Base-by-base conservation (phyloP, 768 basidiomycete species). In the Hortiboletus flavorubellus region DNA sequence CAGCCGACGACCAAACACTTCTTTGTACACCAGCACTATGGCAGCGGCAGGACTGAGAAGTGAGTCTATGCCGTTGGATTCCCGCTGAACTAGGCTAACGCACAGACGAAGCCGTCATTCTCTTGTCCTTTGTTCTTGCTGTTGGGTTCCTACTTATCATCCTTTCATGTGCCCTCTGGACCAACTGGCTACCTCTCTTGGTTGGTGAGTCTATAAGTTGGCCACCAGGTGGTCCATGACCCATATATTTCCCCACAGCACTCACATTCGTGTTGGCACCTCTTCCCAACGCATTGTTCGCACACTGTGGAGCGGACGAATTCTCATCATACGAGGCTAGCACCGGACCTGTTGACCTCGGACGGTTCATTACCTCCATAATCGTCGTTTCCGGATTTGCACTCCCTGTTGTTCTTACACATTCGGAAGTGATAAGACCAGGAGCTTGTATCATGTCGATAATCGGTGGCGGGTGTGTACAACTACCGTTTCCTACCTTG, bases 101-200 rank as follows among this genome's bases (percentile, higher is more conserved):
- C 42, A 51, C 26, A 3, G 45, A 59, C 5, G 46, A 68, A 98
- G 95, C 93, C 67, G 94, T 98, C 60, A 94, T 98, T 64, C 80
- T 98, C 50, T 86, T 99, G 44, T 95, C 97, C 2, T 98, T 99
- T 74, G 92, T 98, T 50, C 87, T 99, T 47, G 97, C 97, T 7
- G 82, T 96, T 15, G 97, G 97, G n/a, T 99, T 99, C 77, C 76
- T 99, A 54, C 83, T 98, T 67, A 91, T 98, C 67, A 99, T 99
- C 71, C 86, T 99, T 23, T 93, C 93, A 2, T 98, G 97, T 69
- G 97, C 97, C 8, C 76, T 98, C 31, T 98, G 89, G 87, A 76
- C 84, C 14, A 99, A 99, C 71, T 99, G 97, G 97, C 79, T 98
- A 21, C 97, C 97, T 34, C 79, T 99, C 48, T 80, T 98, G 60